phyloP scores from a whole-genome alignment of 2,329 filamentous ascomycete genomes.

The Colletotrichum musae region DNA sequence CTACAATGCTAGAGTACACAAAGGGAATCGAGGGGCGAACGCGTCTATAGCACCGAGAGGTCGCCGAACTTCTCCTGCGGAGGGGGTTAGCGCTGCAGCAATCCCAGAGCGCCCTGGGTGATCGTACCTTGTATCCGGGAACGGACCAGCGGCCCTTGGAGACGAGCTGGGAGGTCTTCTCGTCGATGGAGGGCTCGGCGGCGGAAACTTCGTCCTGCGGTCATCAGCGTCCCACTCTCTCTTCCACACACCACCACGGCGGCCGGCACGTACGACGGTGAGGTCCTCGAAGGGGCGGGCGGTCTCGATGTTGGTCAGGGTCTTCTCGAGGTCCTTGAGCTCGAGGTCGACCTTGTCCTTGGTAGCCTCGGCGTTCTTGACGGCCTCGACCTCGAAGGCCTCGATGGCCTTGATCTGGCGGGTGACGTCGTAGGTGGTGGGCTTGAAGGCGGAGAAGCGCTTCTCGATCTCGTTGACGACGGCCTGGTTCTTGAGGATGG shows the following conservation, averaged over 20 bases:
- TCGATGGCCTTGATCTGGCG: conserved; percentile 99
- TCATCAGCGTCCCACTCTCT: conserved; percentile 43
- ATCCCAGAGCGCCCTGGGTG: background rate
- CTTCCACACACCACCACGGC: conserved; percentile 39
- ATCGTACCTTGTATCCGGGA: conserved; percentile 95
- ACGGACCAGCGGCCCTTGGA: conserved; percentile 99
- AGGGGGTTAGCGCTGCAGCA: conserved; percentile 59
- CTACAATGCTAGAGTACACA: conserved; percentile 81
- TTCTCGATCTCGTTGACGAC: conserved; percentile 98
- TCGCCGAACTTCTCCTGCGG: conserved; percentile 98
- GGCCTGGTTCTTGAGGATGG: conserved; percentile 93
- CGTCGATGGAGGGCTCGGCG: conserved; percentile 95
- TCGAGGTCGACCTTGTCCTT: conserved; percentile 97
- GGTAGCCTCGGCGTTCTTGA: conserved; percentile 97
- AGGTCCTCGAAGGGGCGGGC: conserved; percentile 96
- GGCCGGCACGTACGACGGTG: conserved; percentile 86
- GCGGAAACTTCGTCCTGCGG: conserved; percentile 91
- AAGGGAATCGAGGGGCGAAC: conserved; percentile 62
- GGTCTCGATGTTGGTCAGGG: conserved; percentile 96
- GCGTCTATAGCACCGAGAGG: conserved; percentile 88
- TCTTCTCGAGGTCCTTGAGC: conserved; percentile 93
- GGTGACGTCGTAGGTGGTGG: conserved; percentile 89
- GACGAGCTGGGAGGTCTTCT: conserved; percentile 95
- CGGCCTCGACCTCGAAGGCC: conserved; percentile 95
- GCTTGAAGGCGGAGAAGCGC: conserved; percentile 93